Evolutionary conservation across 805 yeast species (phyloP), one percentile per base, ranked within the genome.

Genomic region (Metschnikowia hibisci): DNA sequence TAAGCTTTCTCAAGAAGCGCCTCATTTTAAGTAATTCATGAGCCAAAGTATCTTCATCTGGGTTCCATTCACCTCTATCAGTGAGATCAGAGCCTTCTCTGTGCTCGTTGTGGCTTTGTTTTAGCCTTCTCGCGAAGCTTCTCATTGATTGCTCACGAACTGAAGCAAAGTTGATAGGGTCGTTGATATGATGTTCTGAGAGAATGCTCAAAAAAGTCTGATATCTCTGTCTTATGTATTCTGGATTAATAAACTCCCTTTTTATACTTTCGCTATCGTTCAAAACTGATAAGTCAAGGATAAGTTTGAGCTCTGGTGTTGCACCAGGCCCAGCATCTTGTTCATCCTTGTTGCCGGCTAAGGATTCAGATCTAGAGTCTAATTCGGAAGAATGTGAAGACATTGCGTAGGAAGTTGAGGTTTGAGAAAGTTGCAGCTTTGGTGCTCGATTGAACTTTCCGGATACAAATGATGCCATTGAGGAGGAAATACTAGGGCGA

Each of bases 101-200:
- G 14, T 18, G 22, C 11, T 27, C 25, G 7, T 13, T 35, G 27
- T 22, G 26, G 28, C 34, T 37, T 30, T 29, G 40, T 10, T 43
- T 46, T 3, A 44, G 42, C 11, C 53, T 35, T 14, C 34, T 35
- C 4, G 64, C 47, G 29, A 66, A 64, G 32, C 64, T 66, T 2
- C 47, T 45, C 28, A 66, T 44, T 6, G 67, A 63, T 23, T 63
- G 63, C 27, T 57, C 61, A 10, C 72, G 45, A 13, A 63, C 58
- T 27, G 52, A 57, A 6, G 72, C 67, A 53, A 69, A 69, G 41
- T 61, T 68, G 9, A 67, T 56, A 0, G 74, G 67, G 47, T 70
- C 75, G 34, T 57, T 56, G 10, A 47, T 46, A 32, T 62, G 72
- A 34, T 63, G 66, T 10, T 56, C 64, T 14, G 56, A 37, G 8